These are phyloP conservation scores for Arthrobotrys pseudoclavata DNA, from an alignment of 2,329 filamentous ascomycete species.

Conservation along the genomic window DNA sequence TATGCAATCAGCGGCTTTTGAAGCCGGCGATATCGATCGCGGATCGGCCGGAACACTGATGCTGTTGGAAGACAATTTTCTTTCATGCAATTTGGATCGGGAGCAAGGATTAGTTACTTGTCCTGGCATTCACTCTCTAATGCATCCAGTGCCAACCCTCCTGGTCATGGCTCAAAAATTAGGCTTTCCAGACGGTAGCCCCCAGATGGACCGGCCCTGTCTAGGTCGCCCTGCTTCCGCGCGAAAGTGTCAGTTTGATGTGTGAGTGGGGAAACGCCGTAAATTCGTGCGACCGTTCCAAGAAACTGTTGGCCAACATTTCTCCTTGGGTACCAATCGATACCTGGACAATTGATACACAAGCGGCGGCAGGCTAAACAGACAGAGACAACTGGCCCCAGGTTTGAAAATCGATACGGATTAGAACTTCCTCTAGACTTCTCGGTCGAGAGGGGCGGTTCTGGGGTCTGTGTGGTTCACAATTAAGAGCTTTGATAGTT, in stretches of 20 bases:
- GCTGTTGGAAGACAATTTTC: not conserved
- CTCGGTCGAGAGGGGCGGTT: constrained; percentile 20
- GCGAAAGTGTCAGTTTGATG: constrained; percentile 33
- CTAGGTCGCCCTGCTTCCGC: constrained; percentile 32
- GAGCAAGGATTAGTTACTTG: constrained; percentile 24
- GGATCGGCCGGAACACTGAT: constrained; percentile 5
- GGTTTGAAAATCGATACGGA: constrained; percentile 2
- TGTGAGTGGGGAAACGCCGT: constrained; percentile 10
- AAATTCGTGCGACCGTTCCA: constrained; percentile 17
- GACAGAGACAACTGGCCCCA: constrained; percentile 10
- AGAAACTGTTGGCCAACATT: constrained; percentile 4
- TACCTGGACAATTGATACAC: constrained; percentile 3
- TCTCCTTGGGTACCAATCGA: constrained; percentile 9
- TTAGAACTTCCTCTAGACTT: no score
- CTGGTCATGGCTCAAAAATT: constrained; percentile 18
- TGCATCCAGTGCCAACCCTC: not conserved
- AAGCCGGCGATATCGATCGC: constrained; percentile 8
- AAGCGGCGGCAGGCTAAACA: constrained; percentile 30
- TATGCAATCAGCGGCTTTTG: constrained; percentile 17
- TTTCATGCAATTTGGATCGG: constrained; percentile 1
- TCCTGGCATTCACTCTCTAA: constrained; percentile 1
- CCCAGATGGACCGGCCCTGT: constrained; percentile 22
- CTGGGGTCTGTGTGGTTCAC: constrained; percentile 2
- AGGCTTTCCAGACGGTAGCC: constrained; percentile 13
- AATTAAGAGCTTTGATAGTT: constrained; percentile 1